Conservation (phyloP, 2,329 filamentous ascomycete species). For the Phialocephala subalpina region DNA sequence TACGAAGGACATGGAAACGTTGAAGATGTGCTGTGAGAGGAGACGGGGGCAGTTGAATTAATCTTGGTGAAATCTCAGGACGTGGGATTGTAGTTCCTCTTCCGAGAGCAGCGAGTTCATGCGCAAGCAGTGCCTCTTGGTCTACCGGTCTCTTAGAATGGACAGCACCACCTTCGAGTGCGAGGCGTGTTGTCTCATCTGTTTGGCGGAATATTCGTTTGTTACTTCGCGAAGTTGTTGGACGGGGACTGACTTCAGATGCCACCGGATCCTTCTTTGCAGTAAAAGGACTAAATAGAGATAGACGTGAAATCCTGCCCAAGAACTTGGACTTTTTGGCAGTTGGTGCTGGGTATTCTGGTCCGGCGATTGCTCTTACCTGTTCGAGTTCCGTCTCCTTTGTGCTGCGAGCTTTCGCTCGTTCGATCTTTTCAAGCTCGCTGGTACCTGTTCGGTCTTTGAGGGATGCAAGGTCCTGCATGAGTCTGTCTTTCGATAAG, state of each 20-base stretch:
- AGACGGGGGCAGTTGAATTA: conserved; percentile 16
- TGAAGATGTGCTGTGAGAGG: conserved; percentile 1
- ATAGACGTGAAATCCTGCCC: conserved; percentile 3
- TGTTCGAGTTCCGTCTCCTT: conserved; percentile 44
- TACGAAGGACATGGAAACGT: neutral
- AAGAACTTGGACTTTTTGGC: neutral
- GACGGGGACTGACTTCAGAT: neutral
- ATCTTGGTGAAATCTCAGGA: conserved; percentile 15
- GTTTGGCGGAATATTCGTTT: neutral
- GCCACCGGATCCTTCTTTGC: conserved; percentile 7
- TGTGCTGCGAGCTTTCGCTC: conserved; percentile 52
- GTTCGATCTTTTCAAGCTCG: conserved; percentile 12
- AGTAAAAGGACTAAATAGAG: neutral
- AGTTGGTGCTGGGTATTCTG: neutral
- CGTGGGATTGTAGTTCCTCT: neutral
- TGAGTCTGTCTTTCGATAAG: conserved; percentile 66
- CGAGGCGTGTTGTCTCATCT: neutral
- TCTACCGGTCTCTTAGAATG: neutral
- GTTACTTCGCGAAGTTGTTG: neutral
- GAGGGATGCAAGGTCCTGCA: conserved; percentile 54
- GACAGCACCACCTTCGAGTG: neutral
- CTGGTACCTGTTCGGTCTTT: conserved; percentile 18
- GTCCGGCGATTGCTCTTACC: conserved; percentile 52
- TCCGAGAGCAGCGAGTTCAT: conserved; percentile 26
- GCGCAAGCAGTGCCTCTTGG: conserved; percentile 19